Evolutionary conservation across 1,284 basidiomycete species (phyloP), one percentile per base, ranked within the genome.

Genomic region (Marasmius sp.): DNA sequence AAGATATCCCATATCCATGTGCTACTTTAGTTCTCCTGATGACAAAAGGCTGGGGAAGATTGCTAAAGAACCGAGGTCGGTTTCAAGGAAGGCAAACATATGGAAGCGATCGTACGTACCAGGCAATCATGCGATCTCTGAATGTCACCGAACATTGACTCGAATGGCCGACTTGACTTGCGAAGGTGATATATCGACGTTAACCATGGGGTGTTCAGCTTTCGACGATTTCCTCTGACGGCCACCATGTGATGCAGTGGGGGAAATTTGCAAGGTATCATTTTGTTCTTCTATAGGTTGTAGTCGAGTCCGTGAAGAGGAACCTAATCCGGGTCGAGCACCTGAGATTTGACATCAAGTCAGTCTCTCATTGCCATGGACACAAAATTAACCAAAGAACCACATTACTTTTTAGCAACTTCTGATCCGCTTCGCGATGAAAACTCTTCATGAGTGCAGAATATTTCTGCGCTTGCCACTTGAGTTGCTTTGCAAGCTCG

Each of bases 401-500:
- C 16, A 8, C 69, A 78, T 60, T 58, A 91, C 90, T 85, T 80
- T 89, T 86, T 56, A 89, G 72, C 51, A 89, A 71, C 72, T 87
- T 88, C n/a, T 81, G 73, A 65, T 92, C 91, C 41, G 91, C 91
- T 73, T 93, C 89, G 58, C 84, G 79, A 65, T 87, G 86, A 69
- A 90, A 92, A 67, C 89, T 91, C 72, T 91, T 86, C 82, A 89
- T 91, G 63, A 93, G 77, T 22, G 87, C 85, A 38, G 88, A 85
- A 71, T 91, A 93, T 20, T 87, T 83, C 74, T 88, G 88, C 61
- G 92, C 88, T 71, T 92, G 88, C 87, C 89, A 92, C 66, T 85
- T 86, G 79, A 93, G 85, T 77, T 93, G 87, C 33, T 81, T 78
- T 20, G 90, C 91, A 50, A 90, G 82, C 12, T 88, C 86, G 49